Base-by-base conservation (phyloP, 2,329 filamentous ascomycete species). In the Cercospora sp. region DNA sequence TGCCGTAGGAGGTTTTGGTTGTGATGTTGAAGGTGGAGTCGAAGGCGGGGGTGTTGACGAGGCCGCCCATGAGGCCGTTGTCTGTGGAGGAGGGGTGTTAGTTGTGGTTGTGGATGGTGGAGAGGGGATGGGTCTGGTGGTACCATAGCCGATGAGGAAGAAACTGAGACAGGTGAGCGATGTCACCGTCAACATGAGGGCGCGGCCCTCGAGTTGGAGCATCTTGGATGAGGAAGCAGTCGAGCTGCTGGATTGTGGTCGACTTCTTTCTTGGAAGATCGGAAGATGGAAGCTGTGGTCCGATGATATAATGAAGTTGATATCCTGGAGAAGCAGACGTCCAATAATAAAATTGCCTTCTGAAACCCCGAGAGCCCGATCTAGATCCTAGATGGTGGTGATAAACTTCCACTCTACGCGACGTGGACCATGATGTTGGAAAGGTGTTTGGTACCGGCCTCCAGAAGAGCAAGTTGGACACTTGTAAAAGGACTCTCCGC, bases 121-220 rank as follows among this genome's bases (percentile, higher is more conserved):
- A 13, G 45, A 12, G 23, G 26, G 36, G 36, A 3, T 7, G 36
- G 36, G 31, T 13, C 2, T 39, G 36, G 7, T 42, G 36, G 39
- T 57, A 64, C 62, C 62, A 67, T 78, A 83, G 20, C 83, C 83
- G 51, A 85, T 84, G 39, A 84, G 77, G 71, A 84, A 77, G 67
- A 85, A 85, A 0, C 83, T 81, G 45, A 84, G 69, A 31, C 80
- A 84, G 0, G 82, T 83, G 69, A 84, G 72, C 7, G 79, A 73
- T 23, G 81, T 83, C 65, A 84, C 81, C 18, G 81, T 78, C 23
- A 79, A 70, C 23, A 84, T 75, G 23, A 85, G 78, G 13, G 76
- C 72, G 36, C 77, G 78, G 39, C 81, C 81, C 67, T 77, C 74
- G 62, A 78, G 73, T 36, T 68, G 67, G 10, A 68, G 28, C 71